Evolutionary conservation across 202 grass and related monocot genomes (phyloP).

Genomic region (Dendrocalamus latiflorus): DNA sequence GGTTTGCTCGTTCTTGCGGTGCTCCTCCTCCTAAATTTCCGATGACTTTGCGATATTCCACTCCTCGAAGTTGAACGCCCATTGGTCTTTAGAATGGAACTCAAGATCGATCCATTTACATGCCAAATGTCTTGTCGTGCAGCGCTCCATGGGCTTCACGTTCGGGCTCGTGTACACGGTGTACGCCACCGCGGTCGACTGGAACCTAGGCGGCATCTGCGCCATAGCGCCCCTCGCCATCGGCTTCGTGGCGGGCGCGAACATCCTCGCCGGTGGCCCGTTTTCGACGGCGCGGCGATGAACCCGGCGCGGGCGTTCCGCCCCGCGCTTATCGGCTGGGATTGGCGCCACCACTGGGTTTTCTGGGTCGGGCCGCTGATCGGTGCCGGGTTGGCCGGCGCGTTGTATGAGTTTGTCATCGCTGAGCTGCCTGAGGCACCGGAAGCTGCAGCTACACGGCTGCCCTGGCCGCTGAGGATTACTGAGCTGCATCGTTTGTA

Average conservation of each 20-base stretch:
- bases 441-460: background rate
- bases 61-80: too few species aligned
- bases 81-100: too few species aligned
- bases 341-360: slow-evolving; percentile 80
- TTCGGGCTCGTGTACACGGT: too few species aligned
- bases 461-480: slow-evolving; percentile 32
- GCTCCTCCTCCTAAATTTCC: too few species aligned
- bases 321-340: slow-evolving; percentile 72
- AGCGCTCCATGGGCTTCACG: slow-evolving; percentile 62
- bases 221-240: slow-evolving; percentile 62
- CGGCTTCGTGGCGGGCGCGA: slow-evolving; percentile 80
- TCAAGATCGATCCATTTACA: too few species aligned
- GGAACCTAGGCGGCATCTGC: slow-evolving; percentile 19
- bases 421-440: slow-evolving; percentile 19
- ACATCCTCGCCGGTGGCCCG: slow-evolving; percentile 64
- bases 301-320: slow-evolving; percentile 81
- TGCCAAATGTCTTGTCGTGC: slow-evolving; percentile 16
- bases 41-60: too few species aligned
- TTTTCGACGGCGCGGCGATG: slow-evolving; percentile 89
- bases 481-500: slow-evolving; percentile 7
- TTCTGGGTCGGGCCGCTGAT: slow-evolving; percentile 82
- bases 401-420: slow-evolving; percentile 62
- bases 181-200: slow-evolving; percentile 63
- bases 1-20: too few species aligned
- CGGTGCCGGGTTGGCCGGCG: slow-evolving; percentile 56